These are phyloP conservation scores for Myxozyma udenii DNA, from an alignment of 805 yeast genomes.

Conservation along the genomic window DNA sequence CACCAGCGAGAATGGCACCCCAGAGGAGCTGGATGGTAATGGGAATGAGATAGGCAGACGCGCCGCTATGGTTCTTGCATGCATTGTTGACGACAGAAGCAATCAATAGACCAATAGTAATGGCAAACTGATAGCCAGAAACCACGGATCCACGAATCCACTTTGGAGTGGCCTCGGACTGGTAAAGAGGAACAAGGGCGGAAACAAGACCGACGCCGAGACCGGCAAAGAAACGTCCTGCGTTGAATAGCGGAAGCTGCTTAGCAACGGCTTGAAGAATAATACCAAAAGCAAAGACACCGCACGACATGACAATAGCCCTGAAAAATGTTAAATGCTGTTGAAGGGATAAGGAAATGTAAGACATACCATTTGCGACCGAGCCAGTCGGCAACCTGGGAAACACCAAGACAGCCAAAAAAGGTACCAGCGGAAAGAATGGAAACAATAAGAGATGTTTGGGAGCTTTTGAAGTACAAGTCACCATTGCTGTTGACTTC, in stretches of 20 bases:
- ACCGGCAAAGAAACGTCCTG: constrained; percentile 69
- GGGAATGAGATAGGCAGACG: constrained; percentile 81
- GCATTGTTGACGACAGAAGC: constrained; percentile 46
- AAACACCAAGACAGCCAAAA: constrained; percentile 7
- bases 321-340: neutral
- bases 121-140: constrained; percentile 67
- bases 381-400: constrained; percentile 1
- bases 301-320: constrained; percentile 33
- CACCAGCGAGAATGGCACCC: constrained; percentile 53
- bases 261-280: constrained; percentile 60
- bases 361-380: neutral
- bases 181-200: constrained; percentile 73
- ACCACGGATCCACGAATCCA: constrained; percentile 77
- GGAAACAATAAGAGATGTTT: constrained; percentile 21
- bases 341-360: neutral
- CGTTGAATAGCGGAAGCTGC: constrained; percentile 52
- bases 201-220: constrained; percentile 75
- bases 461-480: constrained; percentile 8
- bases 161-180: constrained; percentile 77
- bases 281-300: constrained; percentile 69
- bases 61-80: constrained; percentile 48
- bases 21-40: constrained; percentile 68
- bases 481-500: no score
- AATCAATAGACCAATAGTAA: constrained; percentile 66
- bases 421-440: constrained; percentile 16